phyloP scores from a whole-genome alignment of 306 rosid genomes.

The Trifolium repens region DNA sequence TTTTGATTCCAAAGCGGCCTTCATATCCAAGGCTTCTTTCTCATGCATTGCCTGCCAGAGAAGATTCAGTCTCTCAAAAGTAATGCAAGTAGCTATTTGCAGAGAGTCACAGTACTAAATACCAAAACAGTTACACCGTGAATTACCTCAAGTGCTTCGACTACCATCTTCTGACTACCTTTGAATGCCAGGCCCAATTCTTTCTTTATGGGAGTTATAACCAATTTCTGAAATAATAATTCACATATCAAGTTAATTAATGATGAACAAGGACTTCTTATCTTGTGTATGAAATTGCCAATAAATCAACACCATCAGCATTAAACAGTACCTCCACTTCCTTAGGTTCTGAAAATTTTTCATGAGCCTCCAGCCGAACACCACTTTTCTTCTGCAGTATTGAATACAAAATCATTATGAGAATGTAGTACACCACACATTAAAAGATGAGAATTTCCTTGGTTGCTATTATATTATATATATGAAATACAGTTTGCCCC shows the following conservation, averaged over 20 bases:
- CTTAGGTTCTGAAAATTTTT: constrained; percentile 78
- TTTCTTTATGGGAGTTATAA: constrained; percentile 77
- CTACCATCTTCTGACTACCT: constrained; percentile 76
- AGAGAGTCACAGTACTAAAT: background rate
- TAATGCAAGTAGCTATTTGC: background rate
- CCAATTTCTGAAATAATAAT: constrained; percentile 70
- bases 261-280: background rate
- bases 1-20: constrained; percentile 66
- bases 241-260: constrained; percentile 43
- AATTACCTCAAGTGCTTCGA: constrained; percentile 92
- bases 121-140: constrained; percentile 15
- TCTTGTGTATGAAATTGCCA: constrained; percentile 25
- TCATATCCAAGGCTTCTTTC: constrained; percentile 81
- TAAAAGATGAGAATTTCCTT: background rate
- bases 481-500: background rate
- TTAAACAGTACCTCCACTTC: constrained; percentile 78
- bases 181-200: constrained; percentile 87
- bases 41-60: constrained; percentile 79
- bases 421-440: background rate
- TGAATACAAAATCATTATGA: constrained; percentile 20
- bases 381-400: constrained; percentile 79
- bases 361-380: constrained; percentile 75
- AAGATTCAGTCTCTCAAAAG: constrained; percentile 26
- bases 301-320: constrained; percentile 14
- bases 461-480: background rate